phyloP scores from a whole-genome alignment of 169 alveolate genomes.

The Plasmodium gallinaceum region DNA sequence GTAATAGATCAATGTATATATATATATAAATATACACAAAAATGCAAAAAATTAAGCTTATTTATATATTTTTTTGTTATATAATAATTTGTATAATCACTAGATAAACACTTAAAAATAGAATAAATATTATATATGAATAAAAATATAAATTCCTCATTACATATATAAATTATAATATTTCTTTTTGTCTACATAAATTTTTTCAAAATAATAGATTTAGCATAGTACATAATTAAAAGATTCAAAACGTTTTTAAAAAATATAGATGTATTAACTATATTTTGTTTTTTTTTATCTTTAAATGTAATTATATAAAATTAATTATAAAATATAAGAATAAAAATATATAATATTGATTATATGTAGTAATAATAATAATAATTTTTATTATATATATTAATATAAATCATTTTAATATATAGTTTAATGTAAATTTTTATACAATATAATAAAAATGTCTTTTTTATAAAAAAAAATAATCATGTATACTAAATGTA shows the following conservation, averaged over 20 bases:
- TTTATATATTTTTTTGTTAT: not conserved
- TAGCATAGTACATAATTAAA: not conserved
- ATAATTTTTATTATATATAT: not conserved
- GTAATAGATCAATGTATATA: not conserved
- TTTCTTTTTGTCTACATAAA: constrained; percentile 2
- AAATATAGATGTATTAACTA: not conserved
- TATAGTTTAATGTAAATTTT: not conserved
- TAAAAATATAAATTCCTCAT: not conserved
- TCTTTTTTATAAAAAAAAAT: constrained; percentile 39
- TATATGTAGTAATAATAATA: not conserved
- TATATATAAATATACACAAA: not conserved
- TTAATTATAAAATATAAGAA: not conserved
- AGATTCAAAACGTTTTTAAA: not conserved
- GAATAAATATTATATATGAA: not conserved
- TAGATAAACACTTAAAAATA: not conserved
- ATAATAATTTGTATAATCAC: not conserved
- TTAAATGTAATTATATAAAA: not conserved
- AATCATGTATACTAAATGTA: constrained; percentile 8
- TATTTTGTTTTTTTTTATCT: not conserved
- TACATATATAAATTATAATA: not conserved
- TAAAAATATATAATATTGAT: not conserved
- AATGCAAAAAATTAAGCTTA: not conserved
- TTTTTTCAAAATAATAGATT: constrained; percentile 4
- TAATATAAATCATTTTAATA: not conserved
- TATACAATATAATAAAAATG: constrained; percentile 32